Evolutionary conservation across 208 protist species (phyloP), one percentile per base, ranked within the genome.

Genomic region (Trypanosoma cruzi): DNA sequence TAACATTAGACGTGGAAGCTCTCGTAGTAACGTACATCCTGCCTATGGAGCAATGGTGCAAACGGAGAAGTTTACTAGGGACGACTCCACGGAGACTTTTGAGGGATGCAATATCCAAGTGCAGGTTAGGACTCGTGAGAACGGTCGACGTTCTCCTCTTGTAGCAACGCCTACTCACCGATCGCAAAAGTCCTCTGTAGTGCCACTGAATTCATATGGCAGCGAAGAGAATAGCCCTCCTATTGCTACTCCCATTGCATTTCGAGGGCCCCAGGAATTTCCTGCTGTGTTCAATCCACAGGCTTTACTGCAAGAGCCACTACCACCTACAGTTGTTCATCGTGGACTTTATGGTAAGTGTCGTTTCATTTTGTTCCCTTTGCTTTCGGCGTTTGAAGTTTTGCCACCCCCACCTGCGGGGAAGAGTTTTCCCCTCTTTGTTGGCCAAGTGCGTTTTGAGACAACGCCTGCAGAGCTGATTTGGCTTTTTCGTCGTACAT

Each of bases 401-500:
- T 18, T 22, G 29, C 69, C 67, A 68, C 36, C 68, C 44, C 48
- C 68, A 22, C 54, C 32, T 50, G 11, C 18, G 60, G 58, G 37
- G 37, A 64, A 42, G 57, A 67, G 42, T 48, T 66, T 72, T 48
- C 76, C 77, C 2, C 78, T 96, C 40, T 96, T 96, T 56, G 84
- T 96, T 68, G 90, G 87, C 2, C 90, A 96, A 74, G 81, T 96
- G 26, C 85, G 85, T 59, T 93, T 93, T 62, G 87, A 96, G 64
- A 92, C 84, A 31, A 90, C 87, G 14, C 68, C 81, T 4, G 82
- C 83, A 11, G 84, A 93, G 74, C 72, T 96, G 24, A 68, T 83
- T 28, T 93, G 88, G 88, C 70, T 96, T n/a, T 73, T 96, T 13
- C 84, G 87, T 46, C 85, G 85, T 26, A 85, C 77, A 36, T 87